Conservation (phyloP, 1,139 yeast species). For the Nakaseomyces uthaithaninus region DNA sequence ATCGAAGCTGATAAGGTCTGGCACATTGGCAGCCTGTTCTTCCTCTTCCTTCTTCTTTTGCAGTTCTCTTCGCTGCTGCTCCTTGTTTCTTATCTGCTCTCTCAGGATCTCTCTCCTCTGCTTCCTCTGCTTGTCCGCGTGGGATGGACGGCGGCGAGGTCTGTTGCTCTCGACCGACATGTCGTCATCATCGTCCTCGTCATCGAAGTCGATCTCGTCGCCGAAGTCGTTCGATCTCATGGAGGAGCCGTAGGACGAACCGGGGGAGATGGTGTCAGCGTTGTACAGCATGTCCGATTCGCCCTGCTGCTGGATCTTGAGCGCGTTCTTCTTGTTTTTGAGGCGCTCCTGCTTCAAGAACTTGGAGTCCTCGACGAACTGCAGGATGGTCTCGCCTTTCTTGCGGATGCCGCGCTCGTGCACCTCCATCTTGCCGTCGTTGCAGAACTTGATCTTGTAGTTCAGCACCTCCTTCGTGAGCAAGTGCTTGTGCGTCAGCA, state of each 20-base stretch:
- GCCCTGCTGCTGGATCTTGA: slow-evolving; percentile 24
- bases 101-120: slow-evolving; percentile 32
- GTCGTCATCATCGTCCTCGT: slow-evolving; percentile 19
- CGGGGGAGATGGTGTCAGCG: slow-evolving; percentile 14
- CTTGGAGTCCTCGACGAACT: slow-evolving; percentile 26
- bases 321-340: slow-evolving; percentile 25
- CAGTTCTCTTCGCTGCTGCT: slow-evolving; percentile 21
- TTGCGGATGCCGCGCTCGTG: slow-evolving; percentile 32
- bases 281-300: slow-evolving; percentile 17
- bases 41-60: slow-evolving; percentile 17
- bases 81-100: slow-evolving; percentile 29
- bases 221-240: slow-evolving; percentile 11
- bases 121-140: slow-evolving; percentile 30
- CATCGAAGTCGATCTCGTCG: slow-evolving; percentile 12
- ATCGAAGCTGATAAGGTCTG: slow-evolving; percentile 23
- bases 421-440: slow-evolving; percentile 33
- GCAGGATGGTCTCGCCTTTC: slow-evolving; percentile 28
- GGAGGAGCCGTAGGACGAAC: slow-evolving; percentile 3
- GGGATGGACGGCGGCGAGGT: slow-evolving; percentile 15
- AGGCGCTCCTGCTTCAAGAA: slow-evolving; percentile 27
- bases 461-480: slow-evolving; percentile 26
- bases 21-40: slow-evolving; percentile 14
- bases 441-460: slow-evolving; percentile 28
- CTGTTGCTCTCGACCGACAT: slow-evolving; percentile 7
- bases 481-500: slow-evolving; percentile 28